Evolutionary conservation across 148 eudicot species (phyloP), one percentile per base, ranked within the genome.

Genomic region (Heliamphora exappendiculata): DNA sequence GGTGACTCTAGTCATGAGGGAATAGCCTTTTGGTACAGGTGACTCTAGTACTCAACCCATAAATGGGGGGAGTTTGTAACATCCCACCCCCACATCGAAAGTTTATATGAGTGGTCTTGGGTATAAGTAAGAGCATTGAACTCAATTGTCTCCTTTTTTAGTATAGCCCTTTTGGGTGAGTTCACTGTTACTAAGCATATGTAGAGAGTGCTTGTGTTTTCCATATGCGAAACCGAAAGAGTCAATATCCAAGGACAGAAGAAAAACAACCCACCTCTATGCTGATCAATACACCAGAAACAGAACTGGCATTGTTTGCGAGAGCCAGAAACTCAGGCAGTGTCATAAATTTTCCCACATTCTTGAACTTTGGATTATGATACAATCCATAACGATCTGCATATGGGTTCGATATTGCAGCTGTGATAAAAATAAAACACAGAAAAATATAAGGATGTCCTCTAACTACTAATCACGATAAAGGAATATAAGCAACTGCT

Each of bases 261-360:
- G 1, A 34, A 54, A 41, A 39, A 64, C 77, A 72, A 87, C 89
- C 78, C 67, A 93, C 99, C 97, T 95, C 96, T 78, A 95, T 85
- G 77, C 83, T 84, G 83, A 95, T 88, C 79, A 86, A 39, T 68
- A 91, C 91, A 65, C 89, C 93, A 36, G 96, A 88, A 67, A 93
- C 80, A 17, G 94, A 86, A 80, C 86, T 86, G 22, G 89, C 72
- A 70, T 95, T 88, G 63, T 82, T 85, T 17, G 85, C 79, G 16
- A 86, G 79, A 51, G 24, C 72, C 80, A 88, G 78, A 76, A 83
- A 85, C 14, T 93, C 94, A 2, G 87, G 63, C 68, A 95, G 75
- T 24, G 87, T 74, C 75, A 89, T 49, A 31, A 88, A 78, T 9
- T 81, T 78, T 45, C 90, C 88, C 83, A 22, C 84, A 67, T 77